phyloP scores from a whole-genome alignment of 2,329 filamentous ascomycete genomes.

The Trematosphaeria pertusa region DNA sequence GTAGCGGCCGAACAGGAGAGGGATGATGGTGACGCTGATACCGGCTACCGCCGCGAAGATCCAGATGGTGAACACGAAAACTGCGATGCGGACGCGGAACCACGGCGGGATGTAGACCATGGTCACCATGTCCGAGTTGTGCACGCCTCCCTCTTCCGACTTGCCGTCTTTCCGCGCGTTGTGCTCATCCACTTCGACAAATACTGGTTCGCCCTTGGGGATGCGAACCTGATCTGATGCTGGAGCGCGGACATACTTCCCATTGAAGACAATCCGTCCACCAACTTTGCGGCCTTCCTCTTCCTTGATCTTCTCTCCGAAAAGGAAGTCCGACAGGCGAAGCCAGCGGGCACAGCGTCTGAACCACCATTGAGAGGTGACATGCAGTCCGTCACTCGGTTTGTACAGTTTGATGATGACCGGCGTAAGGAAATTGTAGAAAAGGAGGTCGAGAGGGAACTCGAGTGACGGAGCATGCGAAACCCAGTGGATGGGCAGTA shows the following conservation, averaged over 20 bases:
- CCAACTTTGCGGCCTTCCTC: conserved; percentile 76
- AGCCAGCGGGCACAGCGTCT: conserved; percentile 80
- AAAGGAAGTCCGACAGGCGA: conserved; percentile 89
- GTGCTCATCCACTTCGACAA: conserved; percentile 74
- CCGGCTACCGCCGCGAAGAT: conserved; percentile 89
- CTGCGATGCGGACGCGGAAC: conserved; percentile 79
- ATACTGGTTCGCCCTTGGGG: conserved; percentile 81
- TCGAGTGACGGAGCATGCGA: conserved; percentile 91
- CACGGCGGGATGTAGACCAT: conserved; percentile 79
- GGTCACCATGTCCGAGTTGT: conserved; percentile 55
- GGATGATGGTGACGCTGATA: conserved; percentile 83
- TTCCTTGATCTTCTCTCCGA: conserved; percentile 79
- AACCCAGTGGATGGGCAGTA: conserved; percentile 92
- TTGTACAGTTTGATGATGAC: conserved; percentile 83
- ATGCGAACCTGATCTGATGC: conserved; percentile 95
- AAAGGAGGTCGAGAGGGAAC: conserved; percentile 90
- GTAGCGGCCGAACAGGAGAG: conserved; percentile 81
- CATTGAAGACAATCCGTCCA: conserved; percentile 68
- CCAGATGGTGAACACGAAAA: conserved; percentile 93
- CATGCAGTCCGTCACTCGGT: conserved; percentile 82
- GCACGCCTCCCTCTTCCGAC: conserved; percentile 45
- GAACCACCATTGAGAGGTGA: conserved; percentile 97
- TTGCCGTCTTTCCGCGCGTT: conserved; percentile 70
- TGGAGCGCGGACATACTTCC: conserved; percentile 87
- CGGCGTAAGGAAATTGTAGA: conserved; percentile 97